Evolutionary conservation across 306 rosid genomes (phyloP), one percentile per base, ranked within the genome.

Genomic region (Quillaja saponaria): DNA sequence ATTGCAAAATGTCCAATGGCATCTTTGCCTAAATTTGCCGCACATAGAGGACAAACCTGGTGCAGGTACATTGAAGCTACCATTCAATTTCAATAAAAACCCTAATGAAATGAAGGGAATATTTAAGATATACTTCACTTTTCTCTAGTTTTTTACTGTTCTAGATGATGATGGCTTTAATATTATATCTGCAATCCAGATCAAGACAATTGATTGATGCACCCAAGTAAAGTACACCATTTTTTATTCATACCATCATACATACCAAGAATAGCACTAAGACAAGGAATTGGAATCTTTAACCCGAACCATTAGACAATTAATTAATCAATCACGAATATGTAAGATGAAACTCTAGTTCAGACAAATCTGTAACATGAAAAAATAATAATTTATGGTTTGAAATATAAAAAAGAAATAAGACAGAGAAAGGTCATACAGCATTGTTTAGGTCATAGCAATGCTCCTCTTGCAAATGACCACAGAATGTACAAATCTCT

Each of bases 41-140:
- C 99, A 49, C 99, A 94, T 20, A 89, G 59, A 38, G 99, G 99
- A 72, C 99, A 94, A 78, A 94, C 90, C 99, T 94, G 80, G 67
- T 45, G 60, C 35, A 74, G 35, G 52, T 62, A 71, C 41, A 66
- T 44, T 20, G 34, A 40, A 78, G 66, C 59, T 59, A 50, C 45
- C 58, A 49, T 15, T 67, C 58, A 69, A 56, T 69, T 67, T 55
- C 67, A 73, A 42, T 13, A 38, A 63, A 53, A 51, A 63, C 55
- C 52, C 25, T 21, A 56, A 33, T 1, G 13, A 58, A 21, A 63
- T 31, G 15, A 17, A 10, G 7, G 2, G 35, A 65, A 76, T 34
- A 15, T 39, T 54, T 45, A 17, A 10, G 57, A 47, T 19, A 31
- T 15, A 10, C 55, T 18, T 41, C 65, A 16, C 37, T 67, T 67